These are phyloP conservation scores for Aspergillus latus DNA, from an alignment of 2,329 filamentous ascomycete species.

Conservation along the genomic window DNA sequence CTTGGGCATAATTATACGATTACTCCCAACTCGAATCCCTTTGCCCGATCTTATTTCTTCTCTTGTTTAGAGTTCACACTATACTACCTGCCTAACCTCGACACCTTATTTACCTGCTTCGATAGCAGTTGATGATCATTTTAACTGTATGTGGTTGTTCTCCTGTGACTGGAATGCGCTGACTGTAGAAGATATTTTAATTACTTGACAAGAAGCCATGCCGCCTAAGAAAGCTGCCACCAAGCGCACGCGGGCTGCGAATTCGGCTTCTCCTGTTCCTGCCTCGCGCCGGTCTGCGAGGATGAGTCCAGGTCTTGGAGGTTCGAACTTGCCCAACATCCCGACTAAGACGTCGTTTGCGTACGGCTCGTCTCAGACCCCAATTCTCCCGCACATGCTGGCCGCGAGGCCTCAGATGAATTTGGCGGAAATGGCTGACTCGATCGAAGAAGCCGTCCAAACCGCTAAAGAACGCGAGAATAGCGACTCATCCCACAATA, in stretches of 20 bases:
- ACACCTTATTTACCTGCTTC: not conserved
- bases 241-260: slow-evolving; percentile 18
- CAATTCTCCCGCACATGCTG: slow-evolving; percentile 37
- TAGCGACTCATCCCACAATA: slow-evolving; percentile 9
- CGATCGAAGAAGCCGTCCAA: slow-evolving; percentile 34
- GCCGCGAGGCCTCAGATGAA: slow-evolving; percentile 31
- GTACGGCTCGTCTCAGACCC: slow-evolving; percentile 40
- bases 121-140: not conserved
- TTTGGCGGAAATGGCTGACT: slow-evolving; percentile 33
- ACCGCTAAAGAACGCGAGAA: slow-evolving; percentile 26
- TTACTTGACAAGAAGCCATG: slow-evolving; percentile 16
- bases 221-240: slow-evolving; percentile 27
- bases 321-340: slow-evolving; percentile 37
- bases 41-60: not conserved
- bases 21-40: not conserved
- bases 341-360: slow-evolving; percentile 42
- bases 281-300: slow-evolving; percentile 18
- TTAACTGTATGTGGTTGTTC: not conserved
- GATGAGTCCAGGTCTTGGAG: slow-evolving; percentile 21
- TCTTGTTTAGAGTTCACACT: not conserved
- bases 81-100: not conserved
- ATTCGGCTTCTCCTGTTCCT: slow-evolving; percentile 10
- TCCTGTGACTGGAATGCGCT: not conserved
- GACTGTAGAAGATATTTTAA: not conserved
- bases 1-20: slow-evolving; percentile 5